Base-by-base conservation (phyloP, 805 yeast genomes). In the Kluyveromyces wickerhamii region DNA sequence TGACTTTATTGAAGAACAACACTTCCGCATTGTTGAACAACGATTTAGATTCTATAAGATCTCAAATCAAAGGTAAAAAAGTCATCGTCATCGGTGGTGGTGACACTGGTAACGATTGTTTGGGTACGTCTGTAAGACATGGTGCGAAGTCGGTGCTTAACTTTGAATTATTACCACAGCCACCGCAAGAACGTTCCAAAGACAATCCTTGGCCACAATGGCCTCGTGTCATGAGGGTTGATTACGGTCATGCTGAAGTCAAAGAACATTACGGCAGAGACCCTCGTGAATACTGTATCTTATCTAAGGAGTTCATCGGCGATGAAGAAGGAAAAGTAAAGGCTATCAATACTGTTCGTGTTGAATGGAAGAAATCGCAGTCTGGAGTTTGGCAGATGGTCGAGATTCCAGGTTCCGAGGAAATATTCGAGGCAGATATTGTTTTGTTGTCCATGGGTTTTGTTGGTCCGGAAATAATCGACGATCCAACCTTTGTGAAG, bases 181-280 rank as follows among this genome's bases (percentile, higher is more conserved):
- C 98, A 44, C 84, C 96, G 23, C 71, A 71, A 20, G 72, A 74
- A 39, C 76, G 96, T 60, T 81, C 88, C 29, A 83, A 77, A 64
- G 96, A 92, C 64, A 89, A 89, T 65, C 97, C 98, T 62, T 89
- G 98, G 98, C 98, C 98, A 28, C 98, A 89, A 67, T 89, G 97
- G 97, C 97, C 98, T 48, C 74, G 96, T 59, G 76, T 92, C 52
- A 89, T 92, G 81, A 77, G 97, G 55, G 94, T 89, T 40, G 98
- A 89, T 66, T 89, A 89, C 57, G 98, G 98, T 48, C 98, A 89
- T 64, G 72, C 88, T 44, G 98, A 89, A 63, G 97, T 92, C 39
- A 74, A 82, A 40, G 83, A 84, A 32, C 96, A 88, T 62, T 89
- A 88, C 59, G 97, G 97, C 45, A 81, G 80, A 63, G 98, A 89